Conservation (phyloP, 441 rosid species). For the Capsella rubella region DNA sequence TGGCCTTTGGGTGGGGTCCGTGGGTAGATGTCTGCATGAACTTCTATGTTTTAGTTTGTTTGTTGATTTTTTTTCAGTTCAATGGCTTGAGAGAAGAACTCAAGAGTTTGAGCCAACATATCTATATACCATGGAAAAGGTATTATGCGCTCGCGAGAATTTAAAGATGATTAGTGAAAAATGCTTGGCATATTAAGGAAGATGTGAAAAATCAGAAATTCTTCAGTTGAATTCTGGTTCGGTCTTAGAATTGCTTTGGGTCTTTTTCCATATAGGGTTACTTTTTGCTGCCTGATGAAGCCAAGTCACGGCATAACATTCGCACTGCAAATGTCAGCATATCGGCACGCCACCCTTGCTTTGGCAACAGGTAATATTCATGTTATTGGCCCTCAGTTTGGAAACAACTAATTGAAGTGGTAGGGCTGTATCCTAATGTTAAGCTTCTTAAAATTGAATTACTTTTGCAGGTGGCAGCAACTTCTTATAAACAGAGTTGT, state of each 20-base stretch:
- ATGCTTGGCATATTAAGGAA: conserved; percentile 26
- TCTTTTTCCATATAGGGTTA: conserved; percentile 64
- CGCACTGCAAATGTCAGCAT: conserved; percentile 83
- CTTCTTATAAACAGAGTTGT: conserved; percentile 96
- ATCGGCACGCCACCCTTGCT: conserved; percentile 93
- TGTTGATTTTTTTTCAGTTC: conserved; percentile 57
- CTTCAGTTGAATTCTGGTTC: conserved; percentile 12
- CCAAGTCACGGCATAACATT: conserved; percentile 81
- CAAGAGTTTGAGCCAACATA: conserved; percentile 90
- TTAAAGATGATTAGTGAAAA: conserved; percentile 15
- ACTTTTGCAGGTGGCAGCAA: conserved; percentile 92
- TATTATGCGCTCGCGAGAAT: conserved; percentile 37
- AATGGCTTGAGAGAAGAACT: conserved; percentile 83
- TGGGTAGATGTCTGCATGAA: conserved; percentile 7
- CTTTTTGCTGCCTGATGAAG: conserved; percentile 91
- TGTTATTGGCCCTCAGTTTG: conserved; percentile 25
- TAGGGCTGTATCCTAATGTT: conserved; percentile 18
- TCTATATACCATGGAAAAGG: conserved; percentile 95
- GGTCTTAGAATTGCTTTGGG: conserved; percentile 2
- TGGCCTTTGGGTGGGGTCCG: conserved; percentile 6
- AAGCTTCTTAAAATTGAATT: conserved; percentile 26
- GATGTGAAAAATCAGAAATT: conserved; percentile 12
- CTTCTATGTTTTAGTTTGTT: background rate
- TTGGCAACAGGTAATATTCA: conserved; percentile 86
- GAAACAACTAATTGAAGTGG: background rate